Conservation (phyloP, 257 asterid genomes). For the Penstemon newberryi region DNA sequence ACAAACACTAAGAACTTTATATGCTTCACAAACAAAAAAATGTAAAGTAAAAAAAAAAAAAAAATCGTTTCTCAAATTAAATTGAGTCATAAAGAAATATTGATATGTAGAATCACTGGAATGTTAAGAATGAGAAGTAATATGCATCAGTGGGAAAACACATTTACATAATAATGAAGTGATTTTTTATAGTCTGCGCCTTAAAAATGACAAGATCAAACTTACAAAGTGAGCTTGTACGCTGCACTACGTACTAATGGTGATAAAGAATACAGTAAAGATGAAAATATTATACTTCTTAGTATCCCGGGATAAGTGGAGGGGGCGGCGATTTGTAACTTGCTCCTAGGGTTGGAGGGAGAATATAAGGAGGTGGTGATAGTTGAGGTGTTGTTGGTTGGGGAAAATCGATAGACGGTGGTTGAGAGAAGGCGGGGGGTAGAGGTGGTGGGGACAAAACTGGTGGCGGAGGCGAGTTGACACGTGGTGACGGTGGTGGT, state of each 20-base stretch:
- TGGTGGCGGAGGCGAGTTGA: slow-evolving; percentile 28
- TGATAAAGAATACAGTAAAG: neutral
- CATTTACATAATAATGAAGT: neutral
- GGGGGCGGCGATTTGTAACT: slow-evolving; percentile 51
- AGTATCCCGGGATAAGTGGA: slow-evolving; percentile 66
- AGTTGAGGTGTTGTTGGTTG: slow-evolving; percentile 20
- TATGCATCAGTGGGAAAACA: neutral
- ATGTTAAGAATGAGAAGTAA: neutral
- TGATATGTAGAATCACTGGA: too few relatives aligned
- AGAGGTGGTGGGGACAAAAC: slow-evolving; percentile 8
- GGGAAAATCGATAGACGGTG: slow-evolving; percentile 19
- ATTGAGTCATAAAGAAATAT: too few relatives aligned
- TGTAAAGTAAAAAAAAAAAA: too few relatives aligned
- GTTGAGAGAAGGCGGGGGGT: slow-evolving; percentile 3
- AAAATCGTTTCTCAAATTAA: too few relatives aligned
- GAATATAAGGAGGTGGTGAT: slow-evolving; percentile 31
- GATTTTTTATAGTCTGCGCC: neutral
- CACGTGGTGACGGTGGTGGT: slow-evolving; percentile 18
- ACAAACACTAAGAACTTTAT: too few relatives aligned
- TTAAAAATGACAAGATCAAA: neutral
- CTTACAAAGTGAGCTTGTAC: neutral
- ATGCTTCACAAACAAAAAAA: too few relatives aligned
- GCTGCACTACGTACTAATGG: neutral
- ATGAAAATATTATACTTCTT: slow-evolving; percentile 27
- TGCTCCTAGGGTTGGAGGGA: slow-evolving; percentile 42